A percentile compares a stretch with the other conserved stretches of the same genome.
Conservation (phyloP, 169 alveolate species). For the Plasmodium adleri region DNA sequence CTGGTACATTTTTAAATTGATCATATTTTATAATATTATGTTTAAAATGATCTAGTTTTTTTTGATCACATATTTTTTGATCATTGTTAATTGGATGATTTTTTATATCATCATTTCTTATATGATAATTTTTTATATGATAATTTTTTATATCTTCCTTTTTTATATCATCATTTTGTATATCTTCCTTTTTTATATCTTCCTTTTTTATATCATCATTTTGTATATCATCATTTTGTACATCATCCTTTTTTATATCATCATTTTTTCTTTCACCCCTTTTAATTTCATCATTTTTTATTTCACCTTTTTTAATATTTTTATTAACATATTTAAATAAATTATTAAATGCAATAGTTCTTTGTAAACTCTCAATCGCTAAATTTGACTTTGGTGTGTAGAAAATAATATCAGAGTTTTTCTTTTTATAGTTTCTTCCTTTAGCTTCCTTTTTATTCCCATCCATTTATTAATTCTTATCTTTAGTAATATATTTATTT, state of each 20-base stretch:
- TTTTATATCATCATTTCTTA: too few species aligned
- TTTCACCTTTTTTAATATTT: conserved; percentile 1
- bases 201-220: not conserved
- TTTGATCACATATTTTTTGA: too few species aligned
- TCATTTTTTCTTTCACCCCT: not conserved
- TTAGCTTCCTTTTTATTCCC: conserved; percentile 2
- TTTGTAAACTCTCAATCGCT: conserved; percentile 38
- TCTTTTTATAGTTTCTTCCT: conserved; percentile 17
- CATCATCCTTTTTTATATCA: not conserved
- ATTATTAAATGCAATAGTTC: conserved; percentile 35
- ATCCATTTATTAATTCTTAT: conserved; percentile 5
- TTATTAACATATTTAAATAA: conserved; percentile 50
- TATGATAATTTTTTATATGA: too few species aligned
- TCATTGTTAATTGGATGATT: too few species aligned
- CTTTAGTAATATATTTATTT: not conserved
- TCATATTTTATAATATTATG: too few species aligned
- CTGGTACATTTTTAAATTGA: too few species aligned
- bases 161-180: not conserved
- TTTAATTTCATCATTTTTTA: not conserved
- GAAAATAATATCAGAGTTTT: conserved; percentile 32
- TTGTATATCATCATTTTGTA: conserved; percentile 10
- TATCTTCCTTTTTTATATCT: not conserved
- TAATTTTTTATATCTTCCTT: not conserved
- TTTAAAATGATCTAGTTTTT: too few species aligned
- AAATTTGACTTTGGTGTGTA: conserved; percentile 65